Percentiles rank a stretch among this genome's conserved stretches.
Conservation (phyloP, 768 basidiomycete genomes). For the Clavulina sp. region DNA sequence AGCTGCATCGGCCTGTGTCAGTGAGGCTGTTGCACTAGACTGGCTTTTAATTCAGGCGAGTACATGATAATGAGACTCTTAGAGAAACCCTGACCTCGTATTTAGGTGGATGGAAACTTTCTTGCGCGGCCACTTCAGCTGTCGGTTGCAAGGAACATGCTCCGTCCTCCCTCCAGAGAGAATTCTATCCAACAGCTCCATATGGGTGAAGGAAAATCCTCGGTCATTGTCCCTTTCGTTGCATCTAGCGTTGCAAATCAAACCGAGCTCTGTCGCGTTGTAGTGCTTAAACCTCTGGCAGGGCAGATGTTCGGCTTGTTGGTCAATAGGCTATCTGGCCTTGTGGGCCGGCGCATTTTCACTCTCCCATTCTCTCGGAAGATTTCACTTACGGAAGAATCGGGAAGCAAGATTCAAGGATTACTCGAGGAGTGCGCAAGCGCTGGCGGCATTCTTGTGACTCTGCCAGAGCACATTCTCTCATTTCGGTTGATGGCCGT, state of each 20-base stretch:
- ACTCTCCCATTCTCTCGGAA: slow-evolving; percentile 34
- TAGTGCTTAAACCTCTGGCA: slow-evolving; percentile 25
- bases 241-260: slow-evolving; percentile 27
- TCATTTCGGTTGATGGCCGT: slow-evolving; percentile 33
- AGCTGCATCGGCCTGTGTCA: no score
- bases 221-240: slow-evolving; percentile 33
- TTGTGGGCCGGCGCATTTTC: slow-evolving; percentile 31
- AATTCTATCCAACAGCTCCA: slow-evolving; percentile 34
- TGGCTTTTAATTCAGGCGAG: background rate
- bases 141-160: slow-evolving; percentile 30
- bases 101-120: slow-evolving; percentile 30
- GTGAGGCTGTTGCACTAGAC: background rate
- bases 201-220: slow-evolving; percentile 42
- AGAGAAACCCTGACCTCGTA: no score
- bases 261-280: slow-evolving; percentile 27
- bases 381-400: background rate
- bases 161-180: slow-evolving; percentile 19
- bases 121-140: slow-evolving; percentile 27
- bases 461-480: slow-evolving; percentile 37
- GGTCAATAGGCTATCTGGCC: slow-evolving; percentile 25
- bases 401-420: slow-evolving; percentile 13
- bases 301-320: slow-evolving; percentile 34
- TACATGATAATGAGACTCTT: no score
- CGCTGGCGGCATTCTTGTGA: slow-evolving; percentile 27
- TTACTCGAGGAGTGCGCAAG: slow-evolving; percentile 25